These are phyloP conservation scores for Senecio squalidus DNA, from an alignment of 140 eudicot genomes.

Conservation along the genomic window DNA sequence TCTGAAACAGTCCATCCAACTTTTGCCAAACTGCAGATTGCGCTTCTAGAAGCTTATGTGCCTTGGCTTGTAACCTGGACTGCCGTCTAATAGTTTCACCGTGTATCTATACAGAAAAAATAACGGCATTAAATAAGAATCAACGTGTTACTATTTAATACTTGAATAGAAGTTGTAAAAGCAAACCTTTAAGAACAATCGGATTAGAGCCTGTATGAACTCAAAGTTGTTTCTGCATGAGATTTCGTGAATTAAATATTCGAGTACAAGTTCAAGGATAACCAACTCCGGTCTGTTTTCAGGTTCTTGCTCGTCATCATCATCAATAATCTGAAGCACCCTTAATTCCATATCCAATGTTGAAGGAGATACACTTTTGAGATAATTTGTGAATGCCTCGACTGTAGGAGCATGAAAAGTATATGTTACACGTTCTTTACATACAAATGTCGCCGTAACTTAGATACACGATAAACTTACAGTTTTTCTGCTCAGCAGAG, in stretches of 20 bases:
- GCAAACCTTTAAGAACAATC: constrained; percentile 82
- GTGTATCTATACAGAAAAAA: constrained; percentile 51
- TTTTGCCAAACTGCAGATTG: constrained; percentile 81
- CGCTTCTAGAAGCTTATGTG: constrained; percentile 67
- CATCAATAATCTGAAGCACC: constrained; percentile 95
- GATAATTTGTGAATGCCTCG: constrained; percentile 69
- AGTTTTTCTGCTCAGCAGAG: constrained; percentile 49
- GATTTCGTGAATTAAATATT: constrained; percentile 70
- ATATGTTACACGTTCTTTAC: not conserved
- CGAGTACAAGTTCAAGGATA: constrained; percentile 63
- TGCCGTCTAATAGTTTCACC: constrained; percentile 78
- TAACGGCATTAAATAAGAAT: not conserved
- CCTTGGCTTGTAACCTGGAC: constrained; percentile 62
- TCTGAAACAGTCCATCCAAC: constrained; percentile 75
- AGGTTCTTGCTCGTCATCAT: constrained; percentile 56
- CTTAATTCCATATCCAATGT: constrained; percentile 86
- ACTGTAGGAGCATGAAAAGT: constrained; percentile 31
- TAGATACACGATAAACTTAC: constrained; percentile 39
- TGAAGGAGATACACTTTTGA: constrained; percentile 80
- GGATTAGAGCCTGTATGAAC: constrained; percentile 72
- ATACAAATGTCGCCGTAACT: not conserved
- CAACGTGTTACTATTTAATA: too few relatives aligned
- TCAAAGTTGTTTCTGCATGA: constrained; percentile 85
- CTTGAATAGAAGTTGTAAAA: constrained; percentile 2
- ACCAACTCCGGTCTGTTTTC: constrained; percentile 56